Percentiles rank a stretch among this genome's conserved stretches.
These are phyloP conservation scores for Blakeslea trispora DNA, from an alignment of 371 early-diverging fungal genomes.

Conservation along the genomic window DNA sequence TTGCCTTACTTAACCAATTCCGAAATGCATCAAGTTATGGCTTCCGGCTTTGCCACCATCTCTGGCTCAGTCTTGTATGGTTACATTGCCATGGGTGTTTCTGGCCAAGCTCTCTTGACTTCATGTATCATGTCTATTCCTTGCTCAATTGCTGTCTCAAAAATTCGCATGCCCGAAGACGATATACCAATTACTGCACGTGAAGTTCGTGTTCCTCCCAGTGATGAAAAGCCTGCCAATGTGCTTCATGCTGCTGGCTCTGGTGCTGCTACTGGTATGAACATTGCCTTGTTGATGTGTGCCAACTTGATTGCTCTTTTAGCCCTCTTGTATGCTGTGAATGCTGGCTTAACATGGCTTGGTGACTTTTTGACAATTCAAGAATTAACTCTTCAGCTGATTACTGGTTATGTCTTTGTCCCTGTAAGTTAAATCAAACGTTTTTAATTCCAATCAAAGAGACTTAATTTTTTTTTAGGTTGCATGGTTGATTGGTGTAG, in stretches of 20 bases:
- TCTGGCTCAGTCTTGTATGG: slow-evolving; percentile 90
- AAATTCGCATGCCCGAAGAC: slow-evolving; percentile 78
- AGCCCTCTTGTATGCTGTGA: slow-evolving; percentile 67
- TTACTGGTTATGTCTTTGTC: slow-evolving; percentile 77
- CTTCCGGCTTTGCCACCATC: slow-evolving; percentile 91
- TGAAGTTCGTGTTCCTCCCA: slow-evolving; percentile 52
- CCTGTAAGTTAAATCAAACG: slow-evolving; percentile 47
- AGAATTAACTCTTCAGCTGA: slow-evolving; percentile 63
- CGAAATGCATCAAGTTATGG: slow-evolving; percentile 89
- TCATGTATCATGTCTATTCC: slow-evolving; percentile 94
- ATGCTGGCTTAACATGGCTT: slow-evolving; percentile 74
- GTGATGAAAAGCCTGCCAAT: slow-evolving; percentile 73
- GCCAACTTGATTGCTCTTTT: slow-evolving; percentile 80
- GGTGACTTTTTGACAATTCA: slow-evolving; percentile 70
- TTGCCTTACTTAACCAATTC: slow-evolving; percentile 82
- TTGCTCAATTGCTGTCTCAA: slow-evolving; percentile 81
- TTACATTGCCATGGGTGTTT: slow-evolving; percentile 69
- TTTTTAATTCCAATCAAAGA: slow-evolving; percentile 1
- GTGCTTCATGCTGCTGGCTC: slow-evolving; percentile 82
- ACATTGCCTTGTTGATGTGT: slow-evolving; percentile 72
- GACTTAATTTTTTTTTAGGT: slow-evolving; percentile 26
- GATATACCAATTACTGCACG: slow-evolving; percentile 78
- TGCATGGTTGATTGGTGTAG: slow-evolving; percentile 86
- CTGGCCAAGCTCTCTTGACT: slow-evolving; percentile 70
- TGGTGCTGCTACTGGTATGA: slow-evolving; percentile 85